phyloP scores from a whole-genome alignment of 306 rosid genomes.

The Begonia loranthoides region DNA sequence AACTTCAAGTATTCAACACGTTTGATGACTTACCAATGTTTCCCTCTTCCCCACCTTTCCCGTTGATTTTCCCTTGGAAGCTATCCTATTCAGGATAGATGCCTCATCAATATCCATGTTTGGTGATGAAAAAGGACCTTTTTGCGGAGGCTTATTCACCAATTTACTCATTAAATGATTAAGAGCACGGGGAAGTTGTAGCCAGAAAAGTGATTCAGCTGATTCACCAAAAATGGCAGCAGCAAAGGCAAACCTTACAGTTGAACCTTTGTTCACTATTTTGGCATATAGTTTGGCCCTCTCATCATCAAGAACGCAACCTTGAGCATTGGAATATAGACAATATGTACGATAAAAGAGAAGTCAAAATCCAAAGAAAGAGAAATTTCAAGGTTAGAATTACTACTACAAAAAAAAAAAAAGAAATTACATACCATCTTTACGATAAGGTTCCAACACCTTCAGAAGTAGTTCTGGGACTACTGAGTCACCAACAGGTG shows the following conservation, averaged over 20 bases:
- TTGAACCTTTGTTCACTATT: slow-evolving; percentile 67
- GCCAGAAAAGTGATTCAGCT: slow-evolving; percentile 93
- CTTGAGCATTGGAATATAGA: slow-evolving; percentile 30
- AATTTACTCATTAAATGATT: slow-evolving; percentile 59
- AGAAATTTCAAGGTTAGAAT: slow-evolving; percentile 14
- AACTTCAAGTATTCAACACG: background rate
- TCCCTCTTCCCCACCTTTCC: slow-evolving; percentile 42
- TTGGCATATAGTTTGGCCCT: slow-evolving; percentile 84
- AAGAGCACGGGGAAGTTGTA: slow-evolving; percentile 73
- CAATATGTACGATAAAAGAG: slow-evolving; percentile 15
- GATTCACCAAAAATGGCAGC: slow-evolving; percentile 89
- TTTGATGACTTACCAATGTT: slow-evolving; percentile 33
- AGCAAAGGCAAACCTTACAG: slow-evolving; percentile 76
- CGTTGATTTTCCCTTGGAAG: slow-evolving; percentile 64
- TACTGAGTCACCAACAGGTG: slow-evolving; percentile 72
- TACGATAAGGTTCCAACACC: slow-evolving; percentile 85
- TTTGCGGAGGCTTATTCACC: slow-evolving; percentile 43
- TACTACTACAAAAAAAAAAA: slow-evolving; percentile 5
- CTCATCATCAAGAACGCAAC: slow-evolving; percentile 83
- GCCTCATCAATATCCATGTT: slow-evolving; percentile 45
- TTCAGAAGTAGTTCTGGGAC: slow-evolving; percentile 93
- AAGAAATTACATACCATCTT: slow-evolving; percentile 49
- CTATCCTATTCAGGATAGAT: slow-evolving; percentile 55
- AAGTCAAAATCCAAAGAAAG: slow-evolving; percentile 4
- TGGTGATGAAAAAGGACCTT: slow-evolving; percentile 20